These are phyloP conservation scores for Aspergillus hiratsukae DNA, from an alignment of 2,329 filamentous ascomycete genomes.

Conservation along the genomic window DNA sequence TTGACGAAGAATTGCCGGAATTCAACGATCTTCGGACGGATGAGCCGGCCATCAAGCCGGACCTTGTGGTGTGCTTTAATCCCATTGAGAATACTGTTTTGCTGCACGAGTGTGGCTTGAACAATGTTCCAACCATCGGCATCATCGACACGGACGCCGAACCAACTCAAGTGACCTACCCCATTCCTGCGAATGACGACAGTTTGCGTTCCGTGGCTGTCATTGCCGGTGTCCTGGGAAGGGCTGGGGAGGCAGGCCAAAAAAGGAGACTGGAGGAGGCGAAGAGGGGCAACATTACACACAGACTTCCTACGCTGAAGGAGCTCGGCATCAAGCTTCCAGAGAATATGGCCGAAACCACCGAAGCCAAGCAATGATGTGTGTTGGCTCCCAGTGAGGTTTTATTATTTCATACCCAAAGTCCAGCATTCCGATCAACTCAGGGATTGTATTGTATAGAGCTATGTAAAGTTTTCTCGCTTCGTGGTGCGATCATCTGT, in stretches of 20 bases:
- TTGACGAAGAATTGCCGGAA: conserved; percentile 60
- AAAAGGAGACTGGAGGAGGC: conserved; percentile 62
- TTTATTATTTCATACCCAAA: neutral
- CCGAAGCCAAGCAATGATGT: conserved; percentile 1
- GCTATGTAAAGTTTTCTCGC: conserved; percentile 20
- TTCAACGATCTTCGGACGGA: conserved; percentile 63
- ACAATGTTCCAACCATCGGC: conserved; percentile 89
- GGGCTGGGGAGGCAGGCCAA: conserved; percentile 76
- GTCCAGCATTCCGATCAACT: neutral
- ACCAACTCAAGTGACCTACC: conserved; percentile 91
- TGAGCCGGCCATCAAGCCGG: conserved; percentile 68
- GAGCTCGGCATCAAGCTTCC: conserved; percentile 11
- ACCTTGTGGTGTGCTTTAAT: conserved; percentile 89
- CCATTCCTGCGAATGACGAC: conserved; percentile 95
- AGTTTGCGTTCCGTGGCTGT: conserved; percentile 78
- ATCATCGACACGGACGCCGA: conserved; percentile 91
- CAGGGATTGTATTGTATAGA: conserved; percentile 33
- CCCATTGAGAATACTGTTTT: conserved; percentile 87
- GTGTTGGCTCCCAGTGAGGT: neutral
- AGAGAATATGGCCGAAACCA: neutral
- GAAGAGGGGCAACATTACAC: conserved; percentile 58
- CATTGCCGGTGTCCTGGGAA: conserved; percentile 78
- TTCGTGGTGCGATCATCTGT: conserved; percentile 15
- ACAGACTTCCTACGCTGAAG: conserved; percentile 26
- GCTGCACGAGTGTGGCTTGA: conserved; percentile 83